Base-by-base conservation (phyloP, 2,329 filamentous ascomycete genomes). In the Paecilomyces sp. region DNA sequence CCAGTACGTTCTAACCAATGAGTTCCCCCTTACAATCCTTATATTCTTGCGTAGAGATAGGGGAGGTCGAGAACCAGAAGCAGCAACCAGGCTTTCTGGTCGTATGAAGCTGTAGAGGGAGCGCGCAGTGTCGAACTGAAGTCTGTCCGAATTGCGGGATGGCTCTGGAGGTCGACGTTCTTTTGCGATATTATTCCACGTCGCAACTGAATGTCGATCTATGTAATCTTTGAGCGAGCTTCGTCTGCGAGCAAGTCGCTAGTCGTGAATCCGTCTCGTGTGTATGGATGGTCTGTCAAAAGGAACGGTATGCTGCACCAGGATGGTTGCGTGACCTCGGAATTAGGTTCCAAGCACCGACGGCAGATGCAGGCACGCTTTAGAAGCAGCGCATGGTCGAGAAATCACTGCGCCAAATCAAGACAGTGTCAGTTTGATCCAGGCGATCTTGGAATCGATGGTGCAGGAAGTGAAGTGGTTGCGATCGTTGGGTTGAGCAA, bases 301-400 rank as follows among this genome's bases (percentile, higher is more conserved):
- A 54, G 41, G 50, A 51, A 51, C 3, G 58, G 58, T 54, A 52
- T 31, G 59, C 30, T 52, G 47, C 41, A 47, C n/a, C 13, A 47
- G n/a, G 41, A 47, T 33, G 59, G 59, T 56, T 54, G 54, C 31
- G 59, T 52, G 41, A 54, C 55, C 50, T 55, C 51, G 59, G 59
- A 54, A 28, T 57, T 22, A 41, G 18, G 54, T 60, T 63, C 56
- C 55, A 57, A 57, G 59, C 47, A 57, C 57, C 61, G 56, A 58
- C 31, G 31, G 25, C 47, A 58, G 57, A 57, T 30, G 57, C 57
- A 60, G 55, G 57, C 61, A 62, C 36, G n/a, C 18, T 52, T 52
- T 51, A 60, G 31, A 57, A 62, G 60, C 54, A 58, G 60, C 62
- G 58, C 62, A 62, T 62, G 54, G 62, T 62, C 58, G 50, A 22